Base-by-base conservation (phyloP, 495 filamentous ascomycete species). In the Aspergillus haitiensis region DNA sequence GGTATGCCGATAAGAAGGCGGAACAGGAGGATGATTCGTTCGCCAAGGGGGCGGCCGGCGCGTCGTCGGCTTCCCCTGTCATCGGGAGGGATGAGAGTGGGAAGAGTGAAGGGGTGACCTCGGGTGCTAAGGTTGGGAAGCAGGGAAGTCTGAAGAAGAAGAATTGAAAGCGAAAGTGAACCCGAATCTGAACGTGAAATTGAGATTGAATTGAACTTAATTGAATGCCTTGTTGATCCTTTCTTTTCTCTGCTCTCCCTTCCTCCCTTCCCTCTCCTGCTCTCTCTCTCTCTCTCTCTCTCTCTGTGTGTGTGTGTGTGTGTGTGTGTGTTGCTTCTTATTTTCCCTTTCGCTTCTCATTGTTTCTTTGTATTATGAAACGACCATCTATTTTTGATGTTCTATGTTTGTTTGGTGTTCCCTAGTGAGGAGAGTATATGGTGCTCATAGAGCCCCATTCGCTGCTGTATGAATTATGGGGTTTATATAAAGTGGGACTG, bases 1-100 rank as follows among this genome's bases (percentile, higher is more conserved):
- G 94, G 94, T 98, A 98, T 78, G 94, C 95, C 31, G 92, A 97
- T 82, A 78, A 86, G 61, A 96, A 94, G 83, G 92, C 97, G 72
- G 78, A 78, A 68, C 87, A 92, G 74, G 93, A 98, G 75, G 80
- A 78, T 61, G 86, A 84, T 70, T 76, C 77, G 63, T 78, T 89
- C 56, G 52, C 46, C 35, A 47, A 36, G 27, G 56, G 18, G 52
- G 55, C 49, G 21, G 3, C 21, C 21, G 21, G 21, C 21, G 21
- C 21, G 21, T 27, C 21, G 21, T 27, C 21, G 21, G 21, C 21
- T 27, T 27, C 21, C 21, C 21, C 21, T 27, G 21, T 27, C 21
- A 27, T n/a, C 42, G 60, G 46, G 21, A 42, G 44, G 42, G 33
- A 32, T 42, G n/a, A 55, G 47, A 31, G 21, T 9, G 44, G n/a